These are phyloP conservation scores for Paraleonurus japonicus DNA, from an alignment of 257 asterid genomes.

Conservation along the genomic window DNA sequence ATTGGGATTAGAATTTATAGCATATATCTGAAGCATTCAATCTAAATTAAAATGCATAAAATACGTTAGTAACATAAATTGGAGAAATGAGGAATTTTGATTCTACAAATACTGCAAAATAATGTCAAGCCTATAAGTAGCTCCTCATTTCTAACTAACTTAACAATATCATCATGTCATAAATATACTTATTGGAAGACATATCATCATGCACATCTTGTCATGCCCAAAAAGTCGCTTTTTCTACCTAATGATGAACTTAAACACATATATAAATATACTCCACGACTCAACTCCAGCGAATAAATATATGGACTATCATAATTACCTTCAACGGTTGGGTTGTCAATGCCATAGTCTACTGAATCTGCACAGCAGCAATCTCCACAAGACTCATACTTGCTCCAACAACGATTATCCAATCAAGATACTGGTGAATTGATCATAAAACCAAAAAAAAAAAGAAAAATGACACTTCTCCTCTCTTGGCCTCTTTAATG, in stretches of 20 bases:
- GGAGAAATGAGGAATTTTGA: no score
- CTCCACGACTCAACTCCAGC: neutral
- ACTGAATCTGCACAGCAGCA: slow-evolving; percentile 26
- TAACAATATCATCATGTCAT: neutral
- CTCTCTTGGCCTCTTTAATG: neutral
- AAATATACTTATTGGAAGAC: neutral
- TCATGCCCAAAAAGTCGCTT: neutral
- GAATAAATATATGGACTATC: neutral
- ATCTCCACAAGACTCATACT: slow-evolving; percentile 19
- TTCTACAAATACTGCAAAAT: no score
- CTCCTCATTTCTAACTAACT: no score
- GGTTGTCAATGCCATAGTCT: slow-evolving; percentile 47
- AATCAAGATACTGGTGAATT: slow-evolving; percentile 8
- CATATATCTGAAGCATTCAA: no score
- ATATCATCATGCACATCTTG: neutral
- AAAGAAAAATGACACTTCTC: neutral
- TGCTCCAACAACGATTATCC: slow-evolving; percentile 4
- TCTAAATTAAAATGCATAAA: no score
- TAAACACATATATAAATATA: neutral
- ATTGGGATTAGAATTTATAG: neutral
- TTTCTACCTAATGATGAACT: slow-evolving; percentile 9
- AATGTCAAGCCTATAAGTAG: no score
- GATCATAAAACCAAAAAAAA: slow-evolving; percentile 1
- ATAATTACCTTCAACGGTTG: slow-evolving; percentile 41
- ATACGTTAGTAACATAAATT: no score